Evolutionary conservation across 2,329 filamentous ascomycete species (phyloP).

Genomic region (Fusarium poae): DNA sequence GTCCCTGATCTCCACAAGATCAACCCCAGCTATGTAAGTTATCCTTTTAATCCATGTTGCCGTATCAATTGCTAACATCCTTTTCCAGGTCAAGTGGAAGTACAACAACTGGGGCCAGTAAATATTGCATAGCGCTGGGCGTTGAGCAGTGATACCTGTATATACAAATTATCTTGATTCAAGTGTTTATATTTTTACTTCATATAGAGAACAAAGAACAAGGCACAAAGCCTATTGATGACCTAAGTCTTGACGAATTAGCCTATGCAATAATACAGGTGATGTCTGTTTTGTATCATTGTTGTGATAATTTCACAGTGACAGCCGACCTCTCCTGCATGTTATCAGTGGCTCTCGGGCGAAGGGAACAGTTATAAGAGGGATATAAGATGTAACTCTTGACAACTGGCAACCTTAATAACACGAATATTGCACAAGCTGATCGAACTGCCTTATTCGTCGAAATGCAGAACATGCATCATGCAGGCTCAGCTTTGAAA

Average conservation of each 20-base stretch:
- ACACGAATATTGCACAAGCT: neutral
- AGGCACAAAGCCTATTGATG: neutral
- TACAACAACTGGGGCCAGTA: slow-evolving; percentile 46
- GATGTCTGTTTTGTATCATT: neutral
- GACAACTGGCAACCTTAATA: neutral
- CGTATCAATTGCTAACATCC: slow-evolving; percentile 4
- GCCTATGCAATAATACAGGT: neutral
- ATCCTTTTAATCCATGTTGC: accelerated
- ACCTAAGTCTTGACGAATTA: neutral
- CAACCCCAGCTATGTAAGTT: slow-evolving; percentile 46
- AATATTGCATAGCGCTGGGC: slow-evolving; percentile 8
- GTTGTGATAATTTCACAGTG: neutral
- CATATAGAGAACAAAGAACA: slow-evolving; percentile 23
- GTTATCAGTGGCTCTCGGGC: neutral
- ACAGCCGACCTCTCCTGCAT: neutral
- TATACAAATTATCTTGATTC: slow-evolving; percentile 35
- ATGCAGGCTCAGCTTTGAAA: slow-evolving; percentile 29
- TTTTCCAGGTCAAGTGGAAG: slow-evolving; percentile 44
- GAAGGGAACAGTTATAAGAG: slow-evolving; percentile 1
- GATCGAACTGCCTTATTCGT: neutral
- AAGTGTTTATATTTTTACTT: slow-evolving; percentile 33
- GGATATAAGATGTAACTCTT: neutral
- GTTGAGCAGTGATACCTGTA: slow-evolving; percentile 28
- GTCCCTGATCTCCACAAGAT: slow-evolving; percentile 56
- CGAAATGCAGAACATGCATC: slow-evolving; percentile 36